Base-by-base conservation (phyloP, 768 basidiomycete genomes). In the Boletus speciosus region DNA sequence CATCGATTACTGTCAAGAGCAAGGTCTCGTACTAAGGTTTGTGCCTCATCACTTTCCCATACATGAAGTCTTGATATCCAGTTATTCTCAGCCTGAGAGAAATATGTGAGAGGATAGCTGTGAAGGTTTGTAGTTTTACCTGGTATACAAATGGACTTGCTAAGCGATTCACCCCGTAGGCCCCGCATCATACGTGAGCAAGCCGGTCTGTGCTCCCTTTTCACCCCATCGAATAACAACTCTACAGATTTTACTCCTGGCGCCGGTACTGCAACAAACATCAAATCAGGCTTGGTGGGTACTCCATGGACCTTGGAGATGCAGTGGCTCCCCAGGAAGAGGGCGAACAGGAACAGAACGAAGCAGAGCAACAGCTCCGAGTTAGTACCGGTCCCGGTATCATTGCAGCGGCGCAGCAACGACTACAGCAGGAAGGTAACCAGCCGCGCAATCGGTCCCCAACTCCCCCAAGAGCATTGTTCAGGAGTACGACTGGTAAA, bases 231-330 rank as follows among this genome's bases (percentile, higher is more conserved):
- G 29, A 48, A 54, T 38, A 21, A 54, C 36, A 21, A 49, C n/a
- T 40, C 36, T 48, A 21, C 51, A 92, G 90, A 11, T 93, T 93
- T 67, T 93, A 91, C 66, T 93, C 90, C 1, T 93, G 91, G 91
- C 81, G 91, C 38, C 82, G 91, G 41, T 93, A 93, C 64, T 93
- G 91, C 74, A 93, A 93, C 67, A 93, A 93, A 65, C 90, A 93
- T 67, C 89, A 93, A 69, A 93, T 93, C 47, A 84, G 88, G n/a
- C 77, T 93, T 0, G 88, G 89, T 25, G 89, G 90, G 2, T 93
- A 93, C 61, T 74, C 81, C 9, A 92, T 93, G 90, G 85, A 81
- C 49, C 67, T 77, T 7, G 82, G 81, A 36, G 79, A 81, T 16
- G 75, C 78, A 10, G 73, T 69, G 15, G 73, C 77, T 16, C 76